A percentile compares a stretch with the other conserved stretches of the same genome.
Evolutionary conservation across 371 early-diverging fungal species (phyloP).

Genomic region (Lichtheimia ramosa): DNA sequence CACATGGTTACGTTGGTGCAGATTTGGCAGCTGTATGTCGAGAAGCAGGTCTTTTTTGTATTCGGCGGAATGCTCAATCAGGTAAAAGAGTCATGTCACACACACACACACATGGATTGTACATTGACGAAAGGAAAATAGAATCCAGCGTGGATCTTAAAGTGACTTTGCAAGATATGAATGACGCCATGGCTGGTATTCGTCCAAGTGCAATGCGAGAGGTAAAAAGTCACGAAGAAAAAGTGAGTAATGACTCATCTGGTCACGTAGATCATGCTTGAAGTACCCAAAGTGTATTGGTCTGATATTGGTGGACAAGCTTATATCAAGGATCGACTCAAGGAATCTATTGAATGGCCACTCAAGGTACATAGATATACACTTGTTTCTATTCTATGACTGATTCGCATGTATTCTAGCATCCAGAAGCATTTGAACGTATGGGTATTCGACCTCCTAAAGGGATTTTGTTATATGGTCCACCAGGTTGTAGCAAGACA

Average conservation of each 20-base stretch:
- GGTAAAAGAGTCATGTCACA: too few relatives aligned
- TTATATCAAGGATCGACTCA: slow-evolving; percentile 90
- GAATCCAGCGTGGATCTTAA: slow-evolving; percentile 12
- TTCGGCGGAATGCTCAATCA: slow-evolving; percentile 56
- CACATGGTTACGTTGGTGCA: slow-evolving; percentile 98
- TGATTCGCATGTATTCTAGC: slow-evolving; percentile 34
- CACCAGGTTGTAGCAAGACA: slow-evolving; percentile 98
- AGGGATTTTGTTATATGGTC: slow-evolving; percentile 96
- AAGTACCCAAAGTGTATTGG: slow-evolving; percentile 96
- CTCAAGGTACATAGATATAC: slow-evolving; percentile 56
- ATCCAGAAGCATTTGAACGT: slow-evolving; percentile 85
- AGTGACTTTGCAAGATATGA: slow-evolving; percentile 49
- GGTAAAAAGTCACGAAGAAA: too few relatives aligned
- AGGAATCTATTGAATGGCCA: slow-evolving; percentile 99
- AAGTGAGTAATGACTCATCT: too few relatives aligned
- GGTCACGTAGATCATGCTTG: slow-evolving; percentile 81
- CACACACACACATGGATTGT: too few relatives aligned
- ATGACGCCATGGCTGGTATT: slow-evolving; percentile 59
- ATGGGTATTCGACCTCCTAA: slow-evolving; percentile 94
- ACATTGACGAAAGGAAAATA: too few relatives aligned
- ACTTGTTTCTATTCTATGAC: neutral
- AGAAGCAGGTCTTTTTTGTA: slow-evolving; percentile 87
- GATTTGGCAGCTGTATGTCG: slow-evolving; percentile 88
- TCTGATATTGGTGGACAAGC: slow-evolving; percentile 97
- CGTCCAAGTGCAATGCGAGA: slow-evolving; percentile 98